Evolutionary conservation across 768 basidiomycete genomes (phyloP), one percentile per base, ranked within the genome.

Genomic region (Rhizopogon sp.): DNA sequence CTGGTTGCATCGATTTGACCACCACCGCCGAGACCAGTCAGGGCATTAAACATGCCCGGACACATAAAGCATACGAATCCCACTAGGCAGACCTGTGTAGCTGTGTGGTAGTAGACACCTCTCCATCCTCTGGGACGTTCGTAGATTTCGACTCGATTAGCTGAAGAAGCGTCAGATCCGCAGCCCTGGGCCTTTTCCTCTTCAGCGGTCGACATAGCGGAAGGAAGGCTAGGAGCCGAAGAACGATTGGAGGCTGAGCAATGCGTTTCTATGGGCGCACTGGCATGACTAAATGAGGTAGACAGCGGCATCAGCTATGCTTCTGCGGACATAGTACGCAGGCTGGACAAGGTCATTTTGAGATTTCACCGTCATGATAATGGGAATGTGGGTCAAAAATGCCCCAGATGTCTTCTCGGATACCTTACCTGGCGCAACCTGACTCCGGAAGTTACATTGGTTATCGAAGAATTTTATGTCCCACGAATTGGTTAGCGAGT

Each of bases 1-100:
- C 83, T 87, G 3, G 73, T 75, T 11, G 81, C 64, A 62, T 88
- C 83, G 41, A 89, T 65, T 70, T 87, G 85, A 3, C 91, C 91
- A 44, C 87, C 89, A 43, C 78, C 89, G 4, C 91, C 91, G 52
- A 94, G 76, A 22, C 91, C 88, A 57, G 82, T 87, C 58, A 91
- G 70, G 3, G 89, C 84, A 63, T 92, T 92, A 72, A 90, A 92
- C 54, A 90, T 78, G 53, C 89, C 89, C 67, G 71, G 71, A 52
- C 72, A 59, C 82, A 84, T 82, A 65, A 84, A 83, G 58, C 68
- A 68, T 46, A 89, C 82, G 46, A 90, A 77, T 45, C 87, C 89
- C 43, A 90, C 76, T 76, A 90, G 76, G 28, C 47, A 46, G 53
- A 87, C 72, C 43, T 68, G 67, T 39, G 66, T 69, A 28, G 64